Evolutionary conservation across 169 alveolate genomes (phyloP).

Genomic region (Toxoplasma gondii): DNA sequence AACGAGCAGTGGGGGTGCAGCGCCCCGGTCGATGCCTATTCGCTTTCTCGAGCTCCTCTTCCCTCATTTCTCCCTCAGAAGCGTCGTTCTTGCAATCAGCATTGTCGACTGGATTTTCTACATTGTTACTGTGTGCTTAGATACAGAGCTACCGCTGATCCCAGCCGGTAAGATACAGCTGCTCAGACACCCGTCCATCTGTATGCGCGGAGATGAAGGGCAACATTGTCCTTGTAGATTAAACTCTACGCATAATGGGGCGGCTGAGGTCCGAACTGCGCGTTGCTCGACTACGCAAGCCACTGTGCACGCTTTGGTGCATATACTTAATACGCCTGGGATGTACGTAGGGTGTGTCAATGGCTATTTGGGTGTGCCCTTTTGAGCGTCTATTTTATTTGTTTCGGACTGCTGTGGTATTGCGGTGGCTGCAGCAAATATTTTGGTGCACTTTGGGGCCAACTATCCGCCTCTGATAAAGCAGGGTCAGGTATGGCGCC

Average conservation of each 20-base stretch:
- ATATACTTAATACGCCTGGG: too few species aligned
- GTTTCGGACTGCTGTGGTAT: background rate
- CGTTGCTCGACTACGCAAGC: too few species aligned
- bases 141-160: constrained; percentile 62
- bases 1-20: constrained; percentile 29
- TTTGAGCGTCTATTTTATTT: too few species aligned
- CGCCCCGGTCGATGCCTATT: constrained; percentile 58
- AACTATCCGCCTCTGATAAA: constrained; percentile 78
- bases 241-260: too few species aligned
- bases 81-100: constrained; percentile 71
- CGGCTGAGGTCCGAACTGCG: too few species aligned
- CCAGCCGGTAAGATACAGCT: constrained; percentile 41
- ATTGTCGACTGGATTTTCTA: constrained; percentile 71
- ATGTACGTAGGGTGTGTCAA: too few species aligned
- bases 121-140: constrained; percentile 54
- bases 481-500: constrained; percentile 84
- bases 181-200: background rate
- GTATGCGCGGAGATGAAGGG: background rate
- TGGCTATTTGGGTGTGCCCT: too few species aligned
- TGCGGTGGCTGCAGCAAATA: constrained; percentile 66
- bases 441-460: constrained; percentile 76
- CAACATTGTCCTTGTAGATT: too few species aligned
- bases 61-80: constrained; percentile 73
- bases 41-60: constrained; percentile 71
- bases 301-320: too few species aligned